Evolutionary conservation across 2,329 filamentous ascomycete species (phyloP).

Genomic region (Fusarium udum): DNA sequence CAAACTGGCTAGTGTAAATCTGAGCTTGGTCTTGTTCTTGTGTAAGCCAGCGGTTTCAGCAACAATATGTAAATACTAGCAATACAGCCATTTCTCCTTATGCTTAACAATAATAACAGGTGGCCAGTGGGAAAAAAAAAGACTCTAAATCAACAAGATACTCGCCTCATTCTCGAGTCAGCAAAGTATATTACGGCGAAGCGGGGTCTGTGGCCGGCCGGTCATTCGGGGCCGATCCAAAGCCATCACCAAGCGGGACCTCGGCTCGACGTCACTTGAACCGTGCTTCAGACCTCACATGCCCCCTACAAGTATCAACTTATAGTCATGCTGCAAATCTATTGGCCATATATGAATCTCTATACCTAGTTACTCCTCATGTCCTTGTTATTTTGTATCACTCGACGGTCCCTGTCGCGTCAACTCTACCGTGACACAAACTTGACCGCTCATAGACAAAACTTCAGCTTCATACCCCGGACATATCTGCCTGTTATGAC

Average conservation of each 20-base stretch:
- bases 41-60: no score
- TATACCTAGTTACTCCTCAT: conserved; percentile 14
- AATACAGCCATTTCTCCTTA: accelerated
- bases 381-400: conserved; percentile 18
- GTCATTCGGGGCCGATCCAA: conserved; percentile 26
- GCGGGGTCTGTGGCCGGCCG: neutral
- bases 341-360: neutral
- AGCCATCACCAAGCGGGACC: conserved; percentile 31
- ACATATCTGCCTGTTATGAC: conserved; percentile 20
- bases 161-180: neutral
- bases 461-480: conserved; percentile 10
- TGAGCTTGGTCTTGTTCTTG: neutral
- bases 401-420: conserved; percentile 25
- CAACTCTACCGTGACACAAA: conserved; percentile 1
- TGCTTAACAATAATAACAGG: neutral
- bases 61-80: neutral
- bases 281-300: conserved; percentile 31
- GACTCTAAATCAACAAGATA: neutral
- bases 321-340: neutral
- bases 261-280: conserved; percentile 37
- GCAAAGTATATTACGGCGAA: neutral
- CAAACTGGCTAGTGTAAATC: no score
- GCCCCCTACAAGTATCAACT: neutral
- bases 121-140: neutral
- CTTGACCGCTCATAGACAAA: conserved; percentile 3